These are phyloP conservation scores for Parietichytrium sp. DNA, from an alignment of 108 stramenopile genomes.

Conservation along the genomic window DNA sequence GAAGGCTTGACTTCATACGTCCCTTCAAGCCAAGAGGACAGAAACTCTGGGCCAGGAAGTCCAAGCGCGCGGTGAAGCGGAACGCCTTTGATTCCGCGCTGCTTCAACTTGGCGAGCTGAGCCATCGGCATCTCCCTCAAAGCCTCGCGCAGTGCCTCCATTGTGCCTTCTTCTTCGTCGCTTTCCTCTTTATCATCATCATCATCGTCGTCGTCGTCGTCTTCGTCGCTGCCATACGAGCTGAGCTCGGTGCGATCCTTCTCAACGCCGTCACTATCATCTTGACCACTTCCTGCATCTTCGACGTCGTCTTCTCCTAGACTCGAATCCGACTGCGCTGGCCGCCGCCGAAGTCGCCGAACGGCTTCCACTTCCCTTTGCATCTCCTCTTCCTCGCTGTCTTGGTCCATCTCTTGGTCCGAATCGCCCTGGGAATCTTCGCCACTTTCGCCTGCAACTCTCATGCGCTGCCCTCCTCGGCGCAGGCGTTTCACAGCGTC, in stretches of 20 bases:
- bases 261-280: not conserved
- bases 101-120: slow-evolving; percentile 7
- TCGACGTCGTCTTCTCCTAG: not conserved
- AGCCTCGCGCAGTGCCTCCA: not conserved
- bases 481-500: not conserved
- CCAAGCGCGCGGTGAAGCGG: not conserved
- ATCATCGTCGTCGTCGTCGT: not conserved
- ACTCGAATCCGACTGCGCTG: not conserved
- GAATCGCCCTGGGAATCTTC: not conserved
- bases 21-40: not conserved
- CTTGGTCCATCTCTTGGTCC: not conserved
- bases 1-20: not conserved
- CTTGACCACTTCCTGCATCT: not conserved
- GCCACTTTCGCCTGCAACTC: not conserved
- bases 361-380: not conserved
- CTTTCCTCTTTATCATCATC: not conserved
- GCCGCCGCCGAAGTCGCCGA: not conserved
- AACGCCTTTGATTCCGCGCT: not conserved
- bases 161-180: not conserved
- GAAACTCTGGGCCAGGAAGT: not conserved
- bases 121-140: slow-evolving; percentile 32
- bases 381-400: not conserved
- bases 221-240: not conserved
- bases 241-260: not conserved
- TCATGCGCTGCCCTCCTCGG: not conserved